Evolutionary conservation across 1,284 basidiomycete genomes (phyloP), one percentile per base, ranked within the genome.

Genomic region (Tilletia horrida): DNA sequence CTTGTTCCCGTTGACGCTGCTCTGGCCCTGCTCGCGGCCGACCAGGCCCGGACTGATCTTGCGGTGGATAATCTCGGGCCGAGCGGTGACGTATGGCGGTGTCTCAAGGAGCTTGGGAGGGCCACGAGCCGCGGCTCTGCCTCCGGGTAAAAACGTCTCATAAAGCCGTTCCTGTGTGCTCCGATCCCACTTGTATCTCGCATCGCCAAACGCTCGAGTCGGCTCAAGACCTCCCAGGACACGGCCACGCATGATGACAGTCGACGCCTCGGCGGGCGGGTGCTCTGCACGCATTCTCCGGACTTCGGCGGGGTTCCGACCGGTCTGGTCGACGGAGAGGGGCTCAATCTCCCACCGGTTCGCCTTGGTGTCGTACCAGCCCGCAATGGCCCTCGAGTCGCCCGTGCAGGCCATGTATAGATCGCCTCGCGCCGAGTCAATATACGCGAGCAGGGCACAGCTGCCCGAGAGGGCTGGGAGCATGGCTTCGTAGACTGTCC

Each of bases 311-410:
- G 87, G 88, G 81, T 95, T 97, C 69, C 91, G 87, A 31, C 93
- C 95, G 11, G 93, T 97, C 84, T 97, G 94, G 81, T 98, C 96
- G 79, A 96, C 91, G 43, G 88, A 91, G 68, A 99, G 85, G 23
- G 92, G 91, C 81, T 97, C 93, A 23, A 93, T 90, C 65, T 88
- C 87, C 94, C 94, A 97, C 68, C 84, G 84, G 42, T 80, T 74
- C 0, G 74, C 83, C 14, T 74, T 71, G 55, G 74, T 72, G 62
- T 81, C 75, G 90, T 92, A 95, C 68, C 92, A 88, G 31, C 96
- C 96, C 14, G 95, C 94, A 2, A 99, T 92, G 11, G 96, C 96
- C 55, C 96, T 88, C 76, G 91, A 91, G 81, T 99, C 96, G 1
- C 96, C 96, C 6, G 93, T 90, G 73, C 90, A 90, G 1, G 96